Percentiles rank a stretch among this genome's conserved stretches.
phyloP scores from a whole-genome alignment of 371 early-diverging fungal genomes.

The Mortierella sp. region DNA sequence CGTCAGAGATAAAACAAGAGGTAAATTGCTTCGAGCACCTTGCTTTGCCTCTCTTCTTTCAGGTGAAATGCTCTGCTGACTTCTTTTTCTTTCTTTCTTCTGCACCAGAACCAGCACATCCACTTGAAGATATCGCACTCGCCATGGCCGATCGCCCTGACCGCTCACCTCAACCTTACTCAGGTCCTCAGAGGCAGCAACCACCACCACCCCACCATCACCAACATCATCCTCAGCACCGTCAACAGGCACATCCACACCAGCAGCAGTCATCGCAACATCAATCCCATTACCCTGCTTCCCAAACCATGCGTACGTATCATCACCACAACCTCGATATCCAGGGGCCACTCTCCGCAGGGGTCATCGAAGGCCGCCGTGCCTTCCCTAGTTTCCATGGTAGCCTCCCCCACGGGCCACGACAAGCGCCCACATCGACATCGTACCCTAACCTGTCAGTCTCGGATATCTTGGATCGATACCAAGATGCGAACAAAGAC shows the following conservation, averaged over 20 bases:
- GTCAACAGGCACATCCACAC: slow-evolving; percentile 10
- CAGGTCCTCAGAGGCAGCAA: slow-evolving; percentile 23
- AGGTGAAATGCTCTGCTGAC: background rate
- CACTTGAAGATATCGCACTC: background rate
- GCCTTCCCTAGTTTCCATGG: slow-evolving; percentile 46
- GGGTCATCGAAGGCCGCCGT: slow-evolving; percentile 48
- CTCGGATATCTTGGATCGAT: slow-evolving; percentile 45
- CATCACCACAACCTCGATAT: slow-evolving; percentile 31
- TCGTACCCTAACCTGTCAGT: slow-evolving; percentile 27
- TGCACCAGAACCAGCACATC: background rate
- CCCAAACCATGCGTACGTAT: slow-evolving; percentile 24
- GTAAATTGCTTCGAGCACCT: too few species aligned
- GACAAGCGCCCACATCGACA: slow-evolving; percentile 6
- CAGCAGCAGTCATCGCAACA: slow-evolving; percentile 11
- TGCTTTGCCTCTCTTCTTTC: too few species aligned
- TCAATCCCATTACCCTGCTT: slow-evolving; percentile 8
- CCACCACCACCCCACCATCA: slow-evolving; percentile 20
- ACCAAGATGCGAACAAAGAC: slow-evolving; percentile 40
- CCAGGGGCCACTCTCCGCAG: slow-evolving; percentile 47
- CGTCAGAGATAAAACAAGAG: too few species aligned
- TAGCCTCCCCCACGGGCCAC: slow-evolving; percentile 15
- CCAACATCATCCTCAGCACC: slow-evolving; percentile 14
- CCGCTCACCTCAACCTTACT: slow-evolving; percentile 30
- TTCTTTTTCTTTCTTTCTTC: background rate
- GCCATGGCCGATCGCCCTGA: slow-evolving; percentile 44